These are phyloP conservation scores for Asterochloris erici DNA, from an alignment of 139 green algal genomes.

Conservation along the genomic window DNA sequence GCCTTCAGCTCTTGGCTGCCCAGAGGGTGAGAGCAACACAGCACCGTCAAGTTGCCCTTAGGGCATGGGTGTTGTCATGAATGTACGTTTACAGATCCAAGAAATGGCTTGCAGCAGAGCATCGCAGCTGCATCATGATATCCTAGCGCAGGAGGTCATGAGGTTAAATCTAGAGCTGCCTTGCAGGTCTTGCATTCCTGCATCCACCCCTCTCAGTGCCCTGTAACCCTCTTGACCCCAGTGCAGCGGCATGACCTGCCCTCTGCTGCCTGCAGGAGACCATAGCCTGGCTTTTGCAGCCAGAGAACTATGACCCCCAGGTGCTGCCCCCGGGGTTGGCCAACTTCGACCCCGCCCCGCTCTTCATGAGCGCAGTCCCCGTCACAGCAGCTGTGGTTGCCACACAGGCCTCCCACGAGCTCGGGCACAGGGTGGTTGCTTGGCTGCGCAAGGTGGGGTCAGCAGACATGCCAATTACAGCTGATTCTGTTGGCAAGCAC, in stretches of 20 bases:
- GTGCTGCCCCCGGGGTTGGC: conserved; percentile 65
- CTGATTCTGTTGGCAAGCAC: too few species aligned
- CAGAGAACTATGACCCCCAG: conserved; percentile 55
- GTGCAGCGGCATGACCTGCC: neutral
- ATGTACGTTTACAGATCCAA: too few species aligned
- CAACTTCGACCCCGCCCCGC: conserved; percentile 67
- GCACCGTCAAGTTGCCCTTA: too few species aligned
- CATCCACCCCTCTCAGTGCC: too few species aligned
- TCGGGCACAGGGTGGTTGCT: conserved; percentile 64
- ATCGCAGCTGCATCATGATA: neutral
- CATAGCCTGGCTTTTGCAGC: conserved; percentile 68
- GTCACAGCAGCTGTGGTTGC: conserved; percentile 53
- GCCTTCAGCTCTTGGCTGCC: too few species aligned
- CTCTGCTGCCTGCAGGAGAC: conserved; percentile 56
- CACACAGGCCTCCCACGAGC: conserved; percentile 77
- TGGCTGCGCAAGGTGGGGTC: conserved; percentile 8
- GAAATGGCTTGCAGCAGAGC: too few species aligned
- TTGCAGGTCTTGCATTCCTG: too few species aligned
- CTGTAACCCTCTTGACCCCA: neutral
- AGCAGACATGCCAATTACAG: neutral
- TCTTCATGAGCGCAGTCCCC: conserved; percentile 63
- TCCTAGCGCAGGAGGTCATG: neutral
- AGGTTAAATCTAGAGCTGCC: too few species aligned
- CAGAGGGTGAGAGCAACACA: too few species aligned
- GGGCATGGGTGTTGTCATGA: too few species aligned